phyloP scores from a whole-genome alignment of 331 rosid genomes.

The Quercus tomentella region DNA sequence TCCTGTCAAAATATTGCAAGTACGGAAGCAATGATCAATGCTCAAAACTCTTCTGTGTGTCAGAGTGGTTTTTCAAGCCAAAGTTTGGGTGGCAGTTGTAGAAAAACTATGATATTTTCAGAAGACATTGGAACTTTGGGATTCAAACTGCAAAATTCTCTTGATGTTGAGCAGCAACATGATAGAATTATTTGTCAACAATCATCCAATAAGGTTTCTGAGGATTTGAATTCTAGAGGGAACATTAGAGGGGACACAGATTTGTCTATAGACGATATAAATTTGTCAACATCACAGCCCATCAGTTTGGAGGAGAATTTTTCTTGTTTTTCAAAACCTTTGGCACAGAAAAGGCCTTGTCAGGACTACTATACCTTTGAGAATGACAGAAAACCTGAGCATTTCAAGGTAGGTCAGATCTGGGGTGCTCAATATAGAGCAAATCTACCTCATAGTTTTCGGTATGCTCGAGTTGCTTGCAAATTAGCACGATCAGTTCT shows the following conservation, averaged over 20 bases:
- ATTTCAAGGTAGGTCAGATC: slow-evolving; percentile 8
- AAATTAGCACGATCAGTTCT: not conserved
- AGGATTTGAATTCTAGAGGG: not conserved
- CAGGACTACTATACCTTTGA: slow-evolving; percentile 17
- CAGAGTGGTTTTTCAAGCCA: not conserved
- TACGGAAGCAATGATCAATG: not conserved
- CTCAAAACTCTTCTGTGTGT: too few relatives aligned
- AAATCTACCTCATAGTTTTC: not conserved
- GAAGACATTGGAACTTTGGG: not conserved
- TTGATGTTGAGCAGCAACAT: not conserved
- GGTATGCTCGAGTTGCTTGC: slow-evolving; percentile 4
- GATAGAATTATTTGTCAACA: not conserved
- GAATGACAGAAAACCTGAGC: not conserved
- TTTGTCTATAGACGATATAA: not conserved
- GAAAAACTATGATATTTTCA: not conserved
- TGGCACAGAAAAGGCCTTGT: not conserved
- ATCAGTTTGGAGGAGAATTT: not conserved
- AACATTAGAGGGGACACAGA: not conserved
- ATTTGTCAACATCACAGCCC: not conserved
- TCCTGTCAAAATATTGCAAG: not conserved
- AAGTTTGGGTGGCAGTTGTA: not conserved
- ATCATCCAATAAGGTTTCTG: not conserved
- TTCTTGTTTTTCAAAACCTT: too few relatives aligned
- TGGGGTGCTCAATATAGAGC: slow-evolving; percentile 14
- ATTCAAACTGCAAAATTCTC: too few relatives aligned